Conservation (phyloP, 768 basidiomycete species). For the Rhizopogon vinicolor region DNA sequence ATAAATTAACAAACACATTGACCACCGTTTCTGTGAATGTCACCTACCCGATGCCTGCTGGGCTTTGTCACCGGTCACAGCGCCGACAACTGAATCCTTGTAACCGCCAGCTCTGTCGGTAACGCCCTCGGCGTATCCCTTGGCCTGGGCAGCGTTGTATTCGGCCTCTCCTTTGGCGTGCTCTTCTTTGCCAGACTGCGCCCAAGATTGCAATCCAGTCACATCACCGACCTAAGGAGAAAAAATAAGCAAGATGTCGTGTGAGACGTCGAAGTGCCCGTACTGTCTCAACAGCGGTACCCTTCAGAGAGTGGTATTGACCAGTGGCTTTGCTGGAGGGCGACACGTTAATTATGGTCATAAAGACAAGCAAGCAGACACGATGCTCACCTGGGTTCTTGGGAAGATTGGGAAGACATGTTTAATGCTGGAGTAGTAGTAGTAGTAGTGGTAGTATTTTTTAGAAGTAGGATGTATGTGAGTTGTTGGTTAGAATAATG, state of each 20-base stretch:
- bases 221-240: constrained; percentile 34
- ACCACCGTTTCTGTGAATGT: accelerated
- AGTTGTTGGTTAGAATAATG: neutral
- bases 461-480: constrained; percentile 3
- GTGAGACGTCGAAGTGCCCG: neutral
- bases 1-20: neutral
- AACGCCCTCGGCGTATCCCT: constrained; percentile 48
- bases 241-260: neutral
- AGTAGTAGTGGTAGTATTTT: neutral
- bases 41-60: constrained; percentile 44
- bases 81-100: constrained; percentile 50
- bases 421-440: constrained; percentile 6
- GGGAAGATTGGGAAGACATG: constrained; percentile 13
- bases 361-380: neutral
- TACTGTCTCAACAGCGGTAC: constrained; percentile 30
- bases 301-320: constrained; percentile 34
- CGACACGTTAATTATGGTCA: neutral
- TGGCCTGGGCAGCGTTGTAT: constrained; percentile 41
- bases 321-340: constrained; percentile 28
- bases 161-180: constrained; percentile 44
- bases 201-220: constrained; percentile 39
- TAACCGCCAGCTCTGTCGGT: constrained; percentile 43
- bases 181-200: constrained; percentile 43
- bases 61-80: constrained; percentile 50
- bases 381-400: constrained; percentile 23